A percentile compares a stretch with the other conserved stretches of the same genome.
These are phyloP conservation scores for Pachysolen tannophilus DNA, from an alignment of 805 yeast species.

Conservation along the genomic window DNA sequence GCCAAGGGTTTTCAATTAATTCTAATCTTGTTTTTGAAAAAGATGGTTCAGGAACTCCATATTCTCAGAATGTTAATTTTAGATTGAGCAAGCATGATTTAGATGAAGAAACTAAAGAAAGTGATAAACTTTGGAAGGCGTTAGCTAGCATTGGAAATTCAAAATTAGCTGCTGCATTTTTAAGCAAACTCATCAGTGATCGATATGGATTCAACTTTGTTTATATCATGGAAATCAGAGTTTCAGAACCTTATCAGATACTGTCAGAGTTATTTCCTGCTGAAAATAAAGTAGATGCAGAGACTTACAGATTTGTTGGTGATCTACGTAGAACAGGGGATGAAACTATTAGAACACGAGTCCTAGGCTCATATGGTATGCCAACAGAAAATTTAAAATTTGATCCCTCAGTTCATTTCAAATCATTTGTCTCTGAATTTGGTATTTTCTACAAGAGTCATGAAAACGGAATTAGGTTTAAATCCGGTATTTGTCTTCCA, in stretches of 20 bases:
- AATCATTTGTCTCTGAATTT: constrained; percentile 41
- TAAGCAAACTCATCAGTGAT: constrained; percentile 29
- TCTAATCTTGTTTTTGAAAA: constrained; percentile 42
- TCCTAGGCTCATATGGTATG: constrained; percentile 35
- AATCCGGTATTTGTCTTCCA: constrained; percentile 46
- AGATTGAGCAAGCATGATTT: constrained; percentile 28
- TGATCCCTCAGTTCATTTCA: constrained; percentile 32
- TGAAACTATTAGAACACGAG: constrained; percentile 33
- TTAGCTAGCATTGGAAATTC: constrained; percentile 30
- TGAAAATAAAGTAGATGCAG: constrained; percentile 35
- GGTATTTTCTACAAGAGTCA: constrained; percentile 36
- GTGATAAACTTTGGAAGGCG: constrained; percentile 27
- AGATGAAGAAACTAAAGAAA: constrained; percentile 19
- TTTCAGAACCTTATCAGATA: constrained; percentile 37
- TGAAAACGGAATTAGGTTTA: constrained; percentile 24
- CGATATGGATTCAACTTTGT: constrained; percentile 33
- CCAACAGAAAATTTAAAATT: constrained; percentile 16
- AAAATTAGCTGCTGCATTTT: constrained; percentile 32
- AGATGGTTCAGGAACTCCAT: constrained; percentile 61
- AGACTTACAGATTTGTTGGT: constrained; percentile 30
- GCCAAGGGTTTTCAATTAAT: constrained; percentile 26
- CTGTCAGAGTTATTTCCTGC: constrained; percentile 35
- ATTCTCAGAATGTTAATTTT: constrained; percentile 39
- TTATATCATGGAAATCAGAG: constrained; percentile 42
- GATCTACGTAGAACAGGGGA: constrained; percentile 28